phyloP scores from a whole-genome alignment of 805 yeast species.

The Pichia pseudocactophila region DNA sequence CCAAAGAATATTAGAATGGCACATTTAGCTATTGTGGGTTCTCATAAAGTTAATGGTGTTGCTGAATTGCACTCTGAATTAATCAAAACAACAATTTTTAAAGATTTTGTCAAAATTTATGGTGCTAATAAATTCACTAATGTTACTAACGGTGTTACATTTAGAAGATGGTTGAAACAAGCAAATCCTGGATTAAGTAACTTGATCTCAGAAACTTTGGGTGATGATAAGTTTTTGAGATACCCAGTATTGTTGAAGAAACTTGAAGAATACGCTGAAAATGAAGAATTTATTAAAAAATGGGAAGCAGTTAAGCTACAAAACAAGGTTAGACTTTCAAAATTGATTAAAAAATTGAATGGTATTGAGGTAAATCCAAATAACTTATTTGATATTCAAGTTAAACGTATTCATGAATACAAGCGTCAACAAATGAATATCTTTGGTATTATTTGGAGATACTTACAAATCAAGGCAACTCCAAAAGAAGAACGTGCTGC shows the following conservation, averaged over 20 bases:
- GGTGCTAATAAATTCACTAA: conserved; percentile 81
- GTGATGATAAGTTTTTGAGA: conserved; percentile 60
- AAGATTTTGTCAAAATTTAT: conserved; percentile 77
- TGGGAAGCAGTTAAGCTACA: conserved; percentile 67
- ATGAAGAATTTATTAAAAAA: conserved; percentile 51
- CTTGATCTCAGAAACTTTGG: conserved; percentile 64
- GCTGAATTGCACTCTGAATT: conserved; percentile 92
- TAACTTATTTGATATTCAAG: conserved; percentile 84
- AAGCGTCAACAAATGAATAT: conserved; percentile 92
- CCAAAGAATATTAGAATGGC: conserved; percentile 92
- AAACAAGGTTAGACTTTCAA: conserved; percentile 63
- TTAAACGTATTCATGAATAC: conserved; percentile 91
- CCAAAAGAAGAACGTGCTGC: conserved; percentile 50
- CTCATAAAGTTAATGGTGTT: conserved; percentile 91
- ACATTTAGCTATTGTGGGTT: conserved; percentile 79
- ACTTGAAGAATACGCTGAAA: conserved; percentile 59
- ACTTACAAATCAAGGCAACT: conserved; percentile 63
- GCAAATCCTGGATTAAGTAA: conserved; percentile 77
- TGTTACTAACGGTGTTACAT: conserved; percentile 92
- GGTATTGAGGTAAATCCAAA: conserved; percentile 58
- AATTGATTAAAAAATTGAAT: conserved; percentile 54
- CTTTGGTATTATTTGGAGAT: conserved; percentile 80
- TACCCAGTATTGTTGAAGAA: conserved; percentile 59
- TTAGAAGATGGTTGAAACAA: conserved; percentile 92
- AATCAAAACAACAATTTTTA: conserved; percentile 80